Percentiles rank a stretch among this genome's conserved stretches.
Evolutionary conservation across 2,329 filamentous ascomycete genomes (phyloP).

Genomic region (Aureobasidium namibiae): DNA sequence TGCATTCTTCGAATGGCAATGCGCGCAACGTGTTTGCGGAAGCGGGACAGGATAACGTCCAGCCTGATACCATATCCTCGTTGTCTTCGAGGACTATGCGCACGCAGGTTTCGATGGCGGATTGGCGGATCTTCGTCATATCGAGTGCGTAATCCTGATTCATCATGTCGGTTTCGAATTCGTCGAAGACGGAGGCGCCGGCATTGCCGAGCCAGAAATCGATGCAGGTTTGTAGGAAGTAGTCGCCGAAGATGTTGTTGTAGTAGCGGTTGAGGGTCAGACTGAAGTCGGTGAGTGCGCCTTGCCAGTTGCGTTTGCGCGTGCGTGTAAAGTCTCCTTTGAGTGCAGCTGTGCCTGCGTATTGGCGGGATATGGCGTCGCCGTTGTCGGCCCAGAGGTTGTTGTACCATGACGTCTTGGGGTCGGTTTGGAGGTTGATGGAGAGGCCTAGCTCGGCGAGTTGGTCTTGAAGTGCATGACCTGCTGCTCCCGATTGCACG

Average conservation of each 20-base stretch:
- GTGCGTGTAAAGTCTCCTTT: slow-evolving; percentile 96
- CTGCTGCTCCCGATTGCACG: slow-evolving; percentile 83
- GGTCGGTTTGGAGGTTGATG: slow-evolving; percentile 66
- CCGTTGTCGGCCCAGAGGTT: slow-evolving; percentile 96
- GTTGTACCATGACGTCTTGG: slow-evolving; percentile 88
- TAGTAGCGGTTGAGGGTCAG: slow-evolving; percentile 74
- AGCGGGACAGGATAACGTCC: slow-evolving; percentile 76
- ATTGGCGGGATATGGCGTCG: slow-evolving; percentile 90
- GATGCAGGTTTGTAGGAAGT: slow-evolving; percentile 90
- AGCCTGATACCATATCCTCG: slow-evolving; percentile 84
- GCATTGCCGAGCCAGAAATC: slow-evolving; percentile 91
- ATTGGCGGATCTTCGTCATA: slow-evolving; percentile 72
- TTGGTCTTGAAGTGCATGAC: slow-evolving; percentile 72
- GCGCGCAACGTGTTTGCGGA: slow-evolving; percentile 58
- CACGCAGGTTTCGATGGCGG: slow-evolving; percentile 81
- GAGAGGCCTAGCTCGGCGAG: slow-evolving; percentile 67
- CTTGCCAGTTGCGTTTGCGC: slow-evolving; percentile 79
- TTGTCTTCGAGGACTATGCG: slow-evolving; percentile 74
- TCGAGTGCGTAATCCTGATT: slow-evolving; percentile 86
- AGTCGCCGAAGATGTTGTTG: slow-evolving; percentile 92
- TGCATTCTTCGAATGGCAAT: slow-evolving; percentile 76
- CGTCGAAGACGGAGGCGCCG: slow-evolving; percentile 75
- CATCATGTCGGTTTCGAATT: slow-evolving; percentile 92
- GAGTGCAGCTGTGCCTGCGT: slow-evolving; percentile 88
- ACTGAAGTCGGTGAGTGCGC: slow-evolving; percentile 83